Evolutionary conservation across 2,329 filamentous ascomycete genomes (phyloP).

Genomic region (Penicillium paneum): DNA sequence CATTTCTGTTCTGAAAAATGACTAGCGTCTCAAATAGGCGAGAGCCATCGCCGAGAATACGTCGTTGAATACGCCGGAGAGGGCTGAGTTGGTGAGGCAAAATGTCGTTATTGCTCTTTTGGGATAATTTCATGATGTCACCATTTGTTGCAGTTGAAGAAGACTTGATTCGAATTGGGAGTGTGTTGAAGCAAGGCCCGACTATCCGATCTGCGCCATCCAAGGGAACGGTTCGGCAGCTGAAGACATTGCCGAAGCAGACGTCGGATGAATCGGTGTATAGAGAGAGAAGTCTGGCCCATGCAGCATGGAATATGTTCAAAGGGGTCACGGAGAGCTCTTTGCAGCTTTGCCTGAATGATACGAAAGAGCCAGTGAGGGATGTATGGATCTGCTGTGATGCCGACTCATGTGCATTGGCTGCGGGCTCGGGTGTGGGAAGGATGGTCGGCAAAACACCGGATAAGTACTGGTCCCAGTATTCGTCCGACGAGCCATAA

Average conservation of each 20-base stretch:
- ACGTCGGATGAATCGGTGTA: conserved; percentile 61
- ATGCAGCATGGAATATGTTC: conserved; percentile 67
- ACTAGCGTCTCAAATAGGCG: conserved; percentile 77
- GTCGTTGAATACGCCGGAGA: conserved; percentile 65
- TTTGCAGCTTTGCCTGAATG: conserved; percentile 51
- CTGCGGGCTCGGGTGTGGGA: neutral
- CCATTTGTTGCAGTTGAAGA: conserved; percentile 49
- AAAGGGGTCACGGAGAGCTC: conserved; percentile 61
- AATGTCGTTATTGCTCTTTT: conserved; percentile 59
- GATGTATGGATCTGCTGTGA: conserved; percentile 15
- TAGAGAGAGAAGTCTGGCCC: conserved; percentile 63
- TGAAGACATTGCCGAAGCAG: conserved; percentile 85
- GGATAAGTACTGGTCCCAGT: conserved; percentile 62
- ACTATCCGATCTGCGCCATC: conserved; percentile 68
- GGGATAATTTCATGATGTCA: conserved; percentile 59
- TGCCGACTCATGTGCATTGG: conserved; percentile 1
- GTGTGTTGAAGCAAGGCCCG: conserved; percentile 90
- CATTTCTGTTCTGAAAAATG: conserved; percentile 66
- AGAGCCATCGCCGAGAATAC: conserved; percentile 45
- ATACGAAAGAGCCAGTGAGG: conserved; percentile 41
- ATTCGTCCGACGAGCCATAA: conserved; percentile 53
- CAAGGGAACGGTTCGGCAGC: conserved; percentile 66
- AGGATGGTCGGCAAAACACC: conserved; percentile 49
- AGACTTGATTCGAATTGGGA: conserved; percentile 65
- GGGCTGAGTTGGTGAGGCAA: conserved; percentile 72